Base-by-base conservation (phyloP, 2,329 filamentous ascomycete genomes). In the Alternaria brassicae region DNA sequence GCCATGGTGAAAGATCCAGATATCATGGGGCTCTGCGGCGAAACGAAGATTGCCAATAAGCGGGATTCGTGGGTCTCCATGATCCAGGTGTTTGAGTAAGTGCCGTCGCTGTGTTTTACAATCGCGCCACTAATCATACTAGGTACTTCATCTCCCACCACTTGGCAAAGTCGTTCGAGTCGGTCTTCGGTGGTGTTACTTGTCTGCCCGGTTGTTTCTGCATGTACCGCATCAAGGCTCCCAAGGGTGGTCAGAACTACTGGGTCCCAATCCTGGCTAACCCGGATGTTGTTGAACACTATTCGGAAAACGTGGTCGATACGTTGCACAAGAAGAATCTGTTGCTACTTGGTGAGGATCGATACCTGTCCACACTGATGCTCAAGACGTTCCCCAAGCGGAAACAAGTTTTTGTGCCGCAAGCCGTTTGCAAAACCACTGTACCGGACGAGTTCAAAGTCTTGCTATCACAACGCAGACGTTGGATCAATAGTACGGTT, bases 21-120 rank as follows among this genome's bases (percentile, higher is more conserved):
- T 72, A 96, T 99, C 79, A 99, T 99, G 95, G 95, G 95, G 72
- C 87, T 99, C 37, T 99, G 95, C 74, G 95, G 95, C 69, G 95
- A 99, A 83, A 99, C 95, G 17, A 99, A 99, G 86, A 99, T 99
- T 81, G 95, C 95, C 74, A 99, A 99, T 84, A 99, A 99, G 82
- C 90, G 90, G 40, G 88, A 91, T 62, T 93, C 88, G 71, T 99
- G 94, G 93, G 93, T 98, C 39, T 92, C 93, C 6, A 96, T 95
- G 81, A 99, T 99, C 71, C 95, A 99, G 80, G 96, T 99, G 27
- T 99, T 99, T 74, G 95, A 99, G 83, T 86, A 83, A 71, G 81
- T 79, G 27, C 36, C 25, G n/a, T 48, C 56, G 39, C 50, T 19
- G 58, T 37, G 58, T 68, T 61, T 53, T 48, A 67, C 60, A 56